phyloP scores from a whole-genome alignment of 805 yeast species.

The Metschnikowia cerradonensis region DNA sequence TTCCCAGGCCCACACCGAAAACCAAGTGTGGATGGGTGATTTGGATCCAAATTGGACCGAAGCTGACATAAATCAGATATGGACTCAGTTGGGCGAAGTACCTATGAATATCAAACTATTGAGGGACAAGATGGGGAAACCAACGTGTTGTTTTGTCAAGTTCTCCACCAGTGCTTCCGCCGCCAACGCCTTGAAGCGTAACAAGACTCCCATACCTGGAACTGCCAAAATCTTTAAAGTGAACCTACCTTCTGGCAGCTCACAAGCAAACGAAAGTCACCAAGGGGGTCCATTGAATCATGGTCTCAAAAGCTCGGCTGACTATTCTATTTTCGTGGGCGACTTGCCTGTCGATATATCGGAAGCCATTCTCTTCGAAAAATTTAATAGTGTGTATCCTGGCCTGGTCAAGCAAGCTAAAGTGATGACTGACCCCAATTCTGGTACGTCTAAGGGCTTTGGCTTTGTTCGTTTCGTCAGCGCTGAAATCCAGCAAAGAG shows the following conservation, averaged over 20 bases:
- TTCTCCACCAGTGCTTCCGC: slow-evolving; percentile 62
- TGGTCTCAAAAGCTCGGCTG: slow-evolving; percentile 21
- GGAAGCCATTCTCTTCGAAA: slow-evolving; percentile 59
- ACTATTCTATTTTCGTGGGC: slow-evolving; percentile 78
- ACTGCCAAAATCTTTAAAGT: slow-evolving; percentile 54
- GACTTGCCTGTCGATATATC: slow-evolving; percentile 73
- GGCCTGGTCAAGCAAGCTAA: slow-evolving; percentile 68
- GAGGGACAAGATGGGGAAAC: slow-evolving; percentile 50
- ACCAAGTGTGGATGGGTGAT: slow-evolving; percentile 85
- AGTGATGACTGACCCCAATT: slow-evolving; percentile 68
- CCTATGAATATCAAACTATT: slow-evolving; percentile 61
- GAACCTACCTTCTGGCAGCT: slow-evolving; percentile 70
- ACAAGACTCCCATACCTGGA: slow-evolving; percentile 71
- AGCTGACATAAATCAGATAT: slow-evolving; percentile 55
- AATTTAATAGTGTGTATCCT: slow-evolving; percentile 66
- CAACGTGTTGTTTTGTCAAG: slow-evolving; percentile 71
- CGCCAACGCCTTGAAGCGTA: slow-evolving; percentile 57
- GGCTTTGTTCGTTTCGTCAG: slow-evolving; percentile 81
- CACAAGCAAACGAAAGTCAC: background rate
- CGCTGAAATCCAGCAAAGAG: slow-evolving; percentile 64
- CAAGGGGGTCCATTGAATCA: background rate
- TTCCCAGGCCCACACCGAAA: slow-evolving; percentile 16
- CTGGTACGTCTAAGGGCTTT: slow-evolving; percentile 75
- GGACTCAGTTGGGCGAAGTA: slow-evolving; percentile 68
- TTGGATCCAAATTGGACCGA: slow-evolving; percentile 85